Evolutionary conservation across 257 asterid genomes (phyloP).

Genomic region (Thymus quinquecostatus): DNA sequence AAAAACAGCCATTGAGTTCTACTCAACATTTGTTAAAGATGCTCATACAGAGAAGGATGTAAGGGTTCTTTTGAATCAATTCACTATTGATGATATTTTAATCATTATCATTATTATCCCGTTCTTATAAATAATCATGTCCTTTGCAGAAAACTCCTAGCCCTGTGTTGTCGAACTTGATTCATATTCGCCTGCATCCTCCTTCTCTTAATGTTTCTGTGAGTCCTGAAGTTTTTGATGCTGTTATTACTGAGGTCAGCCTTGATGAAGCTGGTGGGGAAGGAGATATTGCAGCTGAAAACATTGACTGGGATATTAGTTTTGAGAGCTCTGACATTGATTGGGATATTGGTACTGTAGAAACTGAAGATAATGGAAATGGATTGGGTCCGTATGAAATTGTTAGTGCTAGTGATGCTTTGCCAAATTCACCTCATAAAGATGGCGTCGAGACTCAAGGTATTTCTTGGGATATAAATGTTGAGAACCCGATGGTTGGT

Average conservation of each 20-base stretch:
- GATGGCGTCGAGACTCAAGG: conserved; percentile 44
- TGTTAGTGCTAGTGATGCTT: conserved; percentile 76
- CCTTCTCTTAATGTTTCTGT: conserved; percentile 65
- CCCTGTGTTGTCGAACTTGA: conserved; percentile 57
- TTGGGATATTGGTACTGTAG: conserved; percentile 85
- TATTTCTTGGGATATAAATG: conserved; percentile 83
- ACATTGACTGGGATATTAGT: conserved; percentile 89
- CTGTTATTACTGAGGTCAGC: conserved; percentile 42
- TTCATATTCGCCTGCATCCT: conserved; percentile 62
- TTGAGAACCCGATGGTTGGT: conserved; percentile 55
- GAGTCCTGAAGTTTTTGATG: conserved; percentile 55
- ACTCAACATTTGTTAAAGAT: conserved; percentile 76
- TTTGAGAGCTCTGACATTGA: conserved; percentile 84
- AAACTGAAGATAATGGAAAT: conserved; percentile 77
- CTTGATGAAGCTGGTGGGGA: conserved; percentile 45
- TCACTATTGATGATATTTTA: conserved; percentile 10
- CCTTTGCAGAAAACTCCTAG: conserved; percentile 60
- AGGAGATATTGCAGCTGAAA: conserved; percentile 48
- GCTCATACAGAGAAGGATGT: conserved; percentile 84
- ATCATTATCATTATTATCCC: conserved; percentile 11
- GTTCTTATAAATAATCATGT: conserved; percentile 5
- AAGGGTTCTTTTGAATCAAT: conserved; percentile 35
- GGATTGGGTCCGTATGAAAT: conserved; percentile 96
- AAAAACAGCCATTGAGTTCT: conserved; percentile 72
- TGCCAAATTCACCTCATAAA: conserved; percentile 51